Evolutionary conservation across 768 basidiomycete genomes (phyloP).

Genomic region (Mycena vitilis): DNA sequence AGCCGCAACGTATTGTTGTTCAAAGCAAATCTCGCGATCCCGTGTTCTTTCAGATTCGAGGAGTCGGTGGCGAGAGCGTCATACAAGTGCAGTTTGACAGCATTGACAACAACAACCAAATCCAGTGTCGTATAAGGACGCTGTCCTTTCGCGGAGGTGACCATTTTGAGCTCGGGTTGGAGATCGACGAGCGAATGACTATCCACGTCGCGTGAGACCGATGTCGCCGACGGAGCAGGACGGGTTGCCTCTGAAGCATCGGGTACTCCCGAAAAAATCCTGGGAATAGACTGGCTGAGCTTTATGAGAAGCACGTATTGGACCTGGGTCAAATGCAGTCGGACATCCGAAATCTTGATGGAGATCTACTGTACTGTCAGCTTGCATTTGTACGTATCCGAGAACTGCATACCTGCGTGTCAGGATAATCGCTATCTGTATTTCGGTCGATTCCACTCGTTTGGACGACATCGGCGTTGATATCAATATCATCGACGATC

Average conservation of each 20-base stretch:
- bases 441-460: constrained; percentile 63
- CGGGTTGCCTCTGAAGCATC: constrained; percentile 52
- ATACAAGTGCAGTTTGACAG: constrained; percentile 89
- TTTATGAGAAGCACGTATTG: constrained; percentile 82
- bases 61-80: constrained; percentile 71
- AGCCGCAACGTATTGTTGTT: constrained; percentile 82
- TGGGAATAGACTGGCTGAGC: constrained; percentile 75
- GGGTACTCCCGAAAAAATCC: constrained; percentile 64
- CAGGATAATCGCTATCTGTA: constrained; percentile 68
- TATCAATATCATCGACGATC: constrained; percentile 91
- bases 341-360: constrained; percentile 85
- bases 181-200: constrained; percentile 50
- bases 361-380: constrained; percentile 60
- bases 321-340: constrained; percentile 82
- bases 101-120: constrained; percentile 74
- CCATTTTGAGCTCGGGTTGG: constrained; percentile 69
- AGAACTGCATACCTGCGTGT: constrained; percentile 70
- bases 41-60: constrained; percentile 73
- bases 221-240: constrained; percentile 37
- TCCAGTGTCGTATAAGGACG: constrained; percentile 75
- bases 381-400: background rate
- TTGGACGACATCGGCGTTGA: constrained; percentile 78
- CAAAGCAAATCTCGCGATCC: constrained; percentile 88
- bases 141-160: constrained; percentile 39
- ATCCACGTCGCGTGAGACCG: constrained; percentile 22